Conservation (phyloP, 169 alveolate species). For the Plasmodium vivax region DNA sequence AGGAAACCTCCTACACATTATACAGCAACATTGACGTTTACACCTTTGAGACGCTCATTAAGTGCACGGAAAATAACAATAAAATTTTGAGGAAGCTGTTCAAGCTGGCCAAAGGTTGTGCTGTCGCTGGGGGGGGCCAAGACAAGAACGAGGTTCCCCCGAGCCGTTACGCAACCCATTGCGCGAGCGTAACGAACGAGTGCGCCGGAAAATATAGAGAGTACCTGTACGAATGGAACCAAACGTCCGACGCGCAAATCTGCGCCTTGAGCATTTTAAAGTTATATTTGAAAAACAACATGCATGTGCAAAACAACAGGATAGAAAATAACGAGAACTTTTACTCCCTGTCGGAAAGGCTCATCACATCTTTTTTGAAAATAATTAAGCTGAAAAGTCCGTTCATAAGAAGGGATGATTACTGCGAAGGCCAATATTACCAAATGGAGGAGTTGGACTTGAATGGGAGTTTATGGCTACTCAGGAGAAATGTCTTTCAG, state of each 20-base stretch:
- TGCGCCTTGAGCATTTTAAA: constrained; percentile 70
- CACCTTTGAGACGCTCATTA: constrained; percentile 61
- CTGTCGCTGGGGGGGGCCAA: not conserved
- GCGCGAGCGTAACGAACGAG: not conserved
- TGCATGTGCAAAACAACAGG: constrained; percentile 10
- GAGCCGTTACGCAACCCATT: not conserved
- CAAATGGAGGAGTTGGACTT: constrained; percentile 71
- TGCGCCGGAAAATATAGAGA: constrained; percentile 35
- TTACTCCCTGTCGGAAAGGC: constrained; percentile 59
- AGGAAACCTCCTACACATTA: constrained; percentile 11
- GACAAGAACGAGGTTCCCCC: not conserved
- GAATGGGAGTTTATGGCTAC: constrained; percentile 68
- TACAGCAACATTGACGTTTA: constrained; percentile 51
- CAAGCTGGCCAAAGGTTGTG: constrained; percentile 16
- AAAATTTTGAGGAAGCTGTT: constrained; percentile 31
- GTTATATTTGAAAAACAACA: constrained; percentile 42
- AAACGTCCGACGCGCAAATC: constrained; percentile 54
- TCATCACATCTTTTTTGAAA: constrained; percentile 55
- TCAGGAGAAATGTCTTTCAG: constrained; percentile 72
- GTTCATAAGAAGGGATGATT: constrained; percentile 26
- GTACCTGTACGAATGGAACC: constrained; percentile 69
- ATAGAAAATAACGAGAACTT: constrained; percentile 71
- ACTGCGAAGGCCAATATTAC: constrained; percentile 18
- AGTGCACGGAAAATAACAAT: constrained; percentile 64
- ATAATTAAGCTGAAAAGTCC: constrained; percentile 67